Evolutionary conservation across 1,139 yeast genomes (phyloP), one percentile per base, ranked within the genome.

Genomic region (Magnusiomyces clavatus): DNA sequence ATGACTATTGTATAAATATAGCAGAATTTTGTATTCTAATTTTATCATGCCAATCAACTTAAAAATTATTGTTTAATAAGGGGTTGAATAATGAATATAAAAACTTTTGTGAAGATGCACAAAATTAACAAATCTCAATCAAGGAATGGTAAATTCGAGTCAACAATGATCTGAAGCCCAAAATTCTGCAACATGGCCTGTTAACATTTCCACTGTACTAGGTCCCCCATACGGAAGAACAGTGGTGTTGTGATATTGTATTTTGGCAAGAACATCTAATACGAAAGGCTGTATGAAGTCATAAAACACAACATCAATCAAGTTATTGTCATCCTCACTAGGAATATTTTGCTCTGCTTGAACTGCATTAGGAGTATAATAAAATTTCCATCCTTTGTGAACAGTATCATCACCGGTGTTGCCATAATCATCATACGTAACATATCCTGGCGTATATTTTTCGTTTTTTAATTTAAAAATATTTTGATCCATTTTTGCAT

Each of bases 331-430:
- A 2, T 59, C 63, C 8, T 57, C 54, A 1, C 57, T 51, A 12
- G 64, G 52, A 16, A 68, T 67, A 17, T 64, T 66, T 41, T 67
- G 62, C 14, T 60, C 57, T 1, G 83, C 69, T 60, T 81, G 84
- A 16, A 90, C 80, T 5, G 87, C 94, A 60, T 87, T 88, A 2
- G 96, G 95, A 3, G 86, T 73, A 4, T 77, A 77, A 62, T 75
- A 83, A 54, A 76, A 72, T 0, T 73, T 72, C 52, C 84, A 77
- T 1, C 85, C 77, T 52, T 72, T 74, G 67, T 92, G 98, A 1
- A 77, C 71, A 0, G 96, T 88, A 63, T 92, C 97, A 64, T 92
- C 98, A 14, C 98, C 98, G 57, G 80, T 81, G 56, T 72, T 67
- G 0, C 97, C 97, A 60, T 77, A 76, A 62, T 89, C 97, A 65